Evolutionary conservation across 345 rosid species (phyloP).

Genomic region (Eucalyptus camaldulensis): DNA sequence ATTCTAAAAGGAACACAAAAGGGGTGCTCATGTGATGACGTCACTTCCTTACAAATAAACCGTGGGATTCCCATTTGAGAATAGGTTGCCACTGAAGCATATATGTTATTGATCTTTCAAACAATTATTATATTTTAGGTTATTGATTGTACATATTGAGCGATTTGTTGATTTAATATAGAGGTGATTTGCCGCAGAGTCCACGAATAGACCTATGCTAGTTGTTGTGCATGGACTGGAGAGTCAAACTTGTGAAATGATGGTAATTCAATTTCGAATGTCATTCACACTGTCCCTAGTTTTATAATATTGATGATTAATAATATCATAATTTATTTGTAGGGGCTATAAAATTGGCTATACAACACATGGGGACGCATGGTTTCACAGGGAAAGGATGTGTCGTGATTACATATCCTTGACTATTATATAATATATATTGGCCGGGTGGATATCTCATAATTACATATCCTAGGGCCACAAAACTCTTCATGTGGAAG

Average conservation of each 20-base stretch:
- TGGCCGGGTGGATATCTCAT: too few relatives aligned
- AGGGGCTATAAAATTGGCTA: background rate
- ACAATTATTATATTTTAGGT: too few relatives aligned
- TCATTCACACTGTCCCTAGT: background rate
- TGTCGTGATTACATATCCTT: too few relatives aligned
- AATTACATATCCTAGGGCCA: too few relatives aligned
- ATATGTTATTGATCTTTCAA: background rate
- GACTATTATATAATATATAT: too few relatives aligned
- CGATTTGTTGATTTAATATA: background rate
- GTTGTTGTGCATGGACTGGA: background rate
- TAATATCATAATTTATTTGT: too few relatives aligned
- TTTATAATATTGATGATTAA: background rate
- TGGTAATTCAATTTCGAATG: background rate
- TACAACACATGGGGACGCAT: too few relatives aligned
- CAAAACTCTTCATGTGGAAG: too few relatives aligned
- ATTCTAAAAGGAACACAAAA: background rate
- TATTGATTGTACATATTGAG: background rate
- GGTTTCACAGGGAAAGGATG: too few relatives aligned
- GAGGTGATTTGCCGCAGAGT: rapidly evolving
- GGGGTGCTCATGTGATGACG: background rate
- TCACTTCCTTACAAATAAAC: too few relatives aligned
- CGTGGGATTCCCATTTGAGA: background rate
- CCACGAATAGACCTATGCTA: background rate
- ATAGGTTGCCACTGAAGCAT: background rate
- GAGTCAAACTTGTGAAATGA: background rate